These are phyloP conservation scores for Stropharia rugosoannulata DNA, from an alignment of 768 basidiomycete species.

Conservation along the genomic window DNA sequence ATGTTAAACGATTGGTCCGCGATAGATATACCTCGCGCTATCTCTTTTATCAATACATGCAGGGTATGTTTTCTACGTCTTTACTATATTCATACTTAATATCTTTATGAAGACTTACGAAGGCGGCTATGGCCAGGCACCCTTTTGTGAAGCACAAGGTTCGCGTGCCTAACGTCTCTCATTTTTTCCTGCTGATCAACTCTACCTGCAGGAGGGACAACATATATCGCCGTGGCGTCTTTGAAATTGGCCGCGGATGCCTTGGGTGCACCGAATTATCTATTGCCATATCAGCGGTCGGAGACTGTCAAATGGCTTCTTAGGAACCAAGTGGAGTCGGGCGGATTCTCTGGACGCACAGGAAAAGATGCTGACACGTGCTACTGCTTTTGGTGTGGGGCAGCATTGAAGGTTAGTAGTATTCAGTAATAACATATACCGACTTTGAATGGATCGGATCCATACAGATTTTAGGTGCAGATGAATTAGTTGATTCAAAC, in stretches of 20 bases:
- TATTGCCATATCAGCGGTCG: conserved; percentile 41
- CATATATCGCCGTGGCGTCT: conserved; percentile 87
- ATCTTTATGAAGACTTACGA: conserved; percentile 71
- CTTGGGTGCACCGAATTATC: conserved; percentile 13
- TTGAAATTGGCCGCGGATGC: conserved; percentile 49
- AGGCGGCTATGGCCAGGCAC: conserved; percentile 87
- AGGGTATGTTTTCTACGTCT: conserved; percentile 46
- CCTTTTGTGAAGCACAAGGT: conserved; percentile 87
- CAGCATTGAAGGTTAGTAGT: conserved; percentile 63
- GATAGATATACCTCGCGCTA: conserved; percentile 58
- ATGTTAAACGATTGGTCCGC: conserved; percentile 83
- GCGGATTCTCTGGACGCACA: conserved; percentile 88
- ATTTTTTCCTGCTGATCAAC: neutral
- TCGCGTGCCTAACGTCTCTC: conserved; percentile 8
- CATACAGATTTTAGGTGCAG: conserved; percentile 66
- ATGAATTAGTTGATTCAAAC: conserved; percentile 52
- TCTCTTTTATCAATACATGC: conserved; percentile 68
- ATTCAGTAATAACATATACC: neutral
- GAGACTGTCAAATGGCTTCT: conserved; percentile 76
- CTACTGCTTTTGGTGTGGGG: conserved; percentile 96
- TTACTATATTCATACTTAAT: conserved; percentile 7
- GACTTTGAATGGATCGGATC: neutral
- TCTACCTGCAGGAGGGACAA: conserved; percentile 72
- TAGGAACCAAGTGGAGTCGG: conserved; percentile 64
- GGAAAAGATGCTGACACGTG: conserved; percentile 90